Conservation (phyloP, 2,329 filamentous ascomycete species). For the Xenosphaeropsis pyriputrescens region DNA sequence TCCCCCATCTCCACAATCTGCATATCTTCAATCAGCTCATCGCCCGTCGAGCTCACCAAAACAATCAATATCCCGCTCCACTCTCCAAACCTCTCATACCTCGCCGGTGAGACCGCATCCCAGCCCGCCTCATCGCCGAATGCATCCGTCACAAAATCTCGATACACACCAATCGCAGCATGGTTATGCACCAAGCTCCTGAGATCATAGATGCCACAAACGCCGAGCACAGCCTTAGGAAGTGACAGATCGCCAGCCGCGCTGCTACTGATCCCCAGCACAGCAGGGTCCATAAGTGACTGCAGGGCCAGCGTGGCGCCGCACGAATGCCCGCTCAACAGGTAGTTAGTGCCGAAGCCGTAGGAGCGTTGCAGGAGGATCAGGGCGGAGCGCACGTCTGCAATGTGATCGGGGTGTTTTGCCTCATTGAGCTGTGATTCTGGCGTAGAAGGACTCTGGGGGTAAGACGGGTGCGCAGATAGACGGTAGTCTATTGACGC, state of each 20-base stretch:
- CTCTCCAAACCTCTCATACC: background rate
- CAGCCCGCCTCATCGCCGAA: slow-evolving; percentile 42
- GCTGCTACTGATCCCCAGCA: slow-evolving; percentile 6
- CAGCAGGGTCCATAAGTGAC: slow-evolving; percentile 28
- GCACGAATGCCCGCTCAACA: slow-evolving; percentile 45
- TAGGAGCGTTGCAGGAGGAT: slow-evolving; percentile 29
- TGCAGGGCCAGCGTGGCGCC: slow-evolving; percentile 50
- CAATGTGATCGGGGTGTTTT: slow-evolving; percentile 41
- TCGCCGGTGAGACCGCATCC: slow-evolving; percentile 35
- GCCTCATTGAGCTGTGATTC: slow-evolving; percentile 23
- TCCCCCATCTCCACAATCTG: slow-evolving; percentile 7
- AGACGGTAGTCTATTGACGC: slow-evolving; percentile 51
- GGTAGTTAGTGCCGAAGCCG: slow-evolving; percentile 26
- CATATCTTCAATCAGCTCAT: slow-evolving; percentile 16
- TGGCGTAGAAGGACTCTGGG: slow-evolving; percentile 25
- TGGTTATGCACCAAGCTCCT: slow-evolving; percentile 30
- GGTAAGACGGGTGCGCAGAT: slow-evolving; percentile 30
- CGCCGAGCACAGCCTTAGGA: slow-evolving; percentile 39
- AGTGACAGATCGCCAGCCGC: slow-evolving; percentile 15
- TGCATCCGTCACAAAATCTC: slow-evolving; percentile 38
- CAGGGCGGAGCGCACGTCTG: slow-evolving; percentile 36
- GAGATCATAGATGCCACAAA: slow-evolving; percentile 54
- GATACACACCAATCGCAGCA: slow-evolving; percentile 33
- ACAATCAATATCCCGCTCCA: background rate
- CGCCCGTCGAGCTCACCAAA: slow-evolving; percentile 21